Base-by-base conservation (phyloP, 225 moss, liverwort and hornwort genomes). In the Neckera pumila region DNA sequence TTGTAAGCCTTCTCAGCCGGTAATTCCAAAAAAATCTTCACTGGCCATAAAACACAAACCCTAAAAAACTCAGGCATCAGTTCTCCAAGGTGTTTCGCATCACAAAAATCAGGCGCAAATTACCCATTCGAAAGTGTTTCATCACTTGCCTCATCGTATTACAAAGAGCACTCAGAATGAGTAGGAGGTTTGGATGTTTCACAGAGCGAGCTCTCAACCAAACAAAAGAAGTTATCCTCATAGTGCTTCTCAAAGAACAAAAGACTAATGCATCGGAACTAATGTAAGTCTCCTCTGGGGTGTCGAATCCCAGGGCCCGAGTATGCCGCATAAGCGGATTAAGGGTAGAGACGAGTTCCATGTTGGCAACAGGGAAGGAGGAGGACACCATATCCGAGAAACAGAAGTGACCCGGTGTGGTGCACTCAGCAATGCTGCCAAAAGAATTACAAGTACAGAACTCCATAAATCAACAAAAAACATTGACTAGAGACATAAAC, bases 1-100 rank as follows among this genome's bases (percentile, higher is more conserved):
- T 54, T 6, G 0, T 4, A 38, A n/a, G 82, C 90, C 83, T 58
- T 21, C 79, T 93, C 89, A 94, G 91, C 89, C 91, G 93, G 93
- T 91, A 91, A 94, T 93, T 94, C 93, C 89, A 94, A 88, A 73
- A 70, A 63, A 42, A 51, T 43, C 86, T 56, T 93, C 93, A 90
- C 79, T 72, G 89, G 92, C 91, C 78, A 6, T 2, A 1, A 11
- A 16, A 16, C 1, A 5, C 26, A 38, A 23, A 58, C 10, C 45
- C 34, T 33, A n/a, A n/a, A 45, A n/a, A 43, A 30, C 4, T 7
- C 2, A 82, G 92, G 92, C 94, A 92, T 93, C 93, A 92, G 94
- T 89, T 94, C 94, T 93, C 91, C 93, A 92, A 93, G 93, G 94
- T 95, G 89, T 91, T 93, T 88, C 84, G 91, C 95, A 95, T 95